Percentiles rank a stretch among this genome's conserved stretches.
phyloP scores from a whole-genome alignment of 495 filamentous ascomycete genomes.

The Aspergillus asperescens region DNA sequence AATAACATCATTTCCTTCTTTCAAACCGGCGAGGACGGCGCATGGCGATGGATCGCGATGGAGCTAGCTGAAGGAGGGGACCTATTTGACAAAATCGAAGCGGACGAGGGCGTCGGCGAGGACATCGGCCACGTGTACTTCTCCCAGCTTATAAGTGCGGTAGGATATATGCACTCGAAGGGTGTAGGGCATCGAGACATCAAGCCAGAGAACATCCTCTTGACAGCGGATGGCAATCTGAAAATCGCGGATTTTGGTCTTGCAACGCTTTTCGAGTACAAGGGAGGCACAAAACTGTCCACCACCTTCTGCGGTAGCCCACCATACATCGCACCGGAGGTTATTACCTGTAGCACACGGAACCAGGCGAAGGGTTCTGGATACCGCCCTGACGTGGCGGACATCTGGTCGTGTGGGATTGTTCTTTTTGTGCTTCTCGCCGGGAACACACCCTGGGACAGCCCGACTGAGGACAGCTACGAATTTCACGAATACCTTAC shows the following conservation, averaged over 20 bases:
- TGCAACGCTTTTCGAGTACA: slow-evolving; percentile 86
- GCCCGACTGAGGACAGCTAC: slow-evolving; percentile 72
- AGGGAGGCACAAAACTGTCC: slow-evolving; percentile 71
- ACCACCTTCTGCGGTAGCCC: slow-evolving; percentile 92
- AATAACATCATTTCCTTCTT: slow-evolving; percentile 92
- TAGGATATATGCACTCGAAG: slow-evolving; percentile 92
- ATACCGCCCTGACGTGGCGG: slow-evolving; percentile 77
- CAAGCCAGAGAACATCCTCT: slow-evolving; percentile 85
- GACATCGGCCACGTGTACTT: slow-evolving; percentile 97
- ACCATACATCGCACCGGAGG: slow-evolving; percentile 95
- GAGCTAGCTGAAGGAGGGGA: slow-evolving; percentile 94
- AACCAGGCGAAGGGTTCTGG: slow-evolving; percentile 51
- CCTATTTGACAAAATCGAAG: slow-evolving; percentile 98
- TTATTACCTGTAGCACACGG: slow-evolving; percentile 52
- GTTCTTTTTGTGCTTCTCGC: slow-evolving; percentile 93
- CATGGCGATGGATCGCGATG: slow-evolving; percentile 99
- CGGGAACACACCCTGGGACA: slow-evolving; percentile 97
- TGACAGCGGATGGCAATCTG: slow-evolving; percentile 76
- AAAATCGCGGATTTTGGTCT: slow-evolving; percentile 98
- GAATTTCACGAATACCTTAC: slow-evolving; percentile 82
- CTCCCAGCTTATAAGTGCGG: slow-evolving; percentile 79
- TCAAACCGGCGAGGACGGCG: slow-evolving; percentile 72
- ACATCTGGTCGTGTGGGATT: slow-evolving; percentile 97
- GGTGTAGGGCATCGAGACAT: slow-evolving; percentile 86
- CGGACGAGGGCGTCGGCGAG: slow-evolving; percentile 85